Conservation (phyloP, 2,329 filamentous ascomycete genomes). For the Lasiodiplodia sp. region DNA sequence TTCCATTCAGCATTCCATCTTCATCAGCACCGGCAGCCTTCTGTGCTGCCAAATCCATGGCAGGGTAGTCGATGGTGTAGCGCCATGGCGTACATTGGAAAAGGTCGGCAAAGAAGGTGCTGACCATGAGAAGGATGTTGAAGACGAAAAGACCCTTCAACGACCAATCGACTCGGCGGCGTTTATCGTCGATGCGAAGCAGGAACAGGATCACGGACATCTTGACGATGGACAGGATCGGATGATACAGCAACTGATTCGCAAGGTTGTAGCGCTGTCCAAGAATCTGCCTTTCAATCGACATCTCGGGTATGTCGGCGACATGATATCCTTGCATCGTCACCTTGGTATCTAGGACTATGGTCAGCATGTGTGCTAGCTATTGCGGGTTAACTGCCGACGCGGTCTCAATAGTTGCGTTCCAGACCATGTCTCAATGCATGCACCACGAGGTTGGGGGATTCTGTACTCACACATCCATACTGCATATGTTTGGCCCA, state of each 20-base stretch:
- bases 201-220: constrained; percentile 49
- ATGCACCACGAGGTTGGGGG: neutral
- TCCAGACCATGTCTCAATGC: neutral
- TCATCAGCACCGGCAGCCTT: constrained; percentile 35
- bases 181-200: constrained; percentile 45
- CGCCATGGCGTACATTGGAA: constrained; percentile 45
- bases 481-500: constrained; percentile 19
- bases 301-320: constrained; percentile 42
- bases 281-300: constrained; percentile 38
- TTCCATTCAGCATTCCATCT: constrained; percentile 38
- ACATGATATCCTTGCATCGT: constrained; percentile 44
- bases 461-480: constrained; percentile 16
- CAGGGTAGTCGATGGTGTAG: constrained; percentile 41
- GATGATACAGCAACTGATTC: constrained; percentile 49
- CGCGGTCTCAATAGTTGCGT: neutral
- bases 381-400: neutral
- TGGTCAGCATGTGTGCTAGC: neutral
- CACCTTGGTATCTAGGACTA: constrained; percentile 37
- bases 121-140: constrained; percentile 45
- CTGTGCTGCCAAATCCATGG: constrained; percentile 34
- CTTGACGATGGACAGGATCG: constrained; percentile 46
- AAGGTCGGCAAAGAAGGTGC: constrained; percentile 44
- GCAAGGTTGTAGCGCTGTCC: constrained; percentile 45
- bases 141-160: constrained; percentile 45
- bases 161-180: constrained; percentile 40